Percentiles rank a stretch among this genome's conserved stretches.
Evolutionary conservation across 1,284 basidiomycete species (phyloP).

Genomic region (Heterobasidion occidentale): DNA sequence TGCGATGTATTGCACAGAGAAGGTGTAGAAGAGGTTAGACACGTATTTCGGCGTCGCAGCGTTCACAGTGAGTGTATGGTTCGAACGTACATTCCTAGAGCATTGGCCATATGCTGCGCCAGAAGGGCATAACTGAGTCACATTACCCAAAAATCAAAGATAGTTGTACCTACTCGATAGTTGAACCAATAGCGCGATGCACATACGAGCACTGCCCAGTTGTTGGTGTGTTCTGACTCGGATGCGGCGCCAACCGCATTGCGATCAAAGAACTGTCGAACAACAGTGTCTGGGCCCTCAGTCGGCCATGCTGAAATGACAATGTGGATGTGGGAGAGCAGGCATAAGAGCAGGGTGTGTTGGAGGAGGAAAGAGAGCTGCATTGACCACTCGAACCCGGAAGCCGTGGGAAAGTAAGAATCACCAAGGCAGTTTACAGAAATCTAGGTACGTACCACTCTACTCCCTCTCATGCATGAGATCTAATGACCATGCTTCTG

Average conservation of each 20-base stretch:
- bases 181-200: constrained; percentile 98
- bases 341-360: not conserved
- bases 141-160: constrained; percentile 2
- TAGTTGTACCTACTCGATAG: constrained; percentile 66
- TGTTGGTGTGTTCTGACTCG: constrained; percentile 78
- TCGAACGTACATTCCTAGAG: constrained; percentile 78
- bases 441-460: too few relatives aligned
- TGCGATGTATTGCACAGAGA: constrained; percentile 18
- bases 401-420: not conserved
- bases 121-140: not conserved
- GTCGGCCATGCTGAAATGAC: not conserved
- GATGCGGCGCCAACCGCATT: constrained; percentile 8
- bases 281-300: not conserved
- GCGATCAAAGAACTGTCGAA: constrained; percentile 1
- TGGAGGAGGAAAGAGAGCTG: not conserved
- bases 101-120: constrained; percentile 91
- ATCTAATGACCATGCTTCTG: too few relatives aligned
- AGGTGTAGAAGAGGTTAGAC: too few relatives aligned
- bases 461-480: too few relatives aligned
- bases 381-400: not conserved
- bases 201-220: constrained; percentile 97
- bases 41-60: too few relatives aligned
- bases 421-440: too few relatives aligned
- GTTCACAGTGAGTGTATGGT: too few relatives aligned
- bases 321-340: not conserved